These are phyloP conservation scores for Lodderomyces theae DNA, from an alignment of 1,139 yeast genomes.

Conservation along the genomic window DNA sequence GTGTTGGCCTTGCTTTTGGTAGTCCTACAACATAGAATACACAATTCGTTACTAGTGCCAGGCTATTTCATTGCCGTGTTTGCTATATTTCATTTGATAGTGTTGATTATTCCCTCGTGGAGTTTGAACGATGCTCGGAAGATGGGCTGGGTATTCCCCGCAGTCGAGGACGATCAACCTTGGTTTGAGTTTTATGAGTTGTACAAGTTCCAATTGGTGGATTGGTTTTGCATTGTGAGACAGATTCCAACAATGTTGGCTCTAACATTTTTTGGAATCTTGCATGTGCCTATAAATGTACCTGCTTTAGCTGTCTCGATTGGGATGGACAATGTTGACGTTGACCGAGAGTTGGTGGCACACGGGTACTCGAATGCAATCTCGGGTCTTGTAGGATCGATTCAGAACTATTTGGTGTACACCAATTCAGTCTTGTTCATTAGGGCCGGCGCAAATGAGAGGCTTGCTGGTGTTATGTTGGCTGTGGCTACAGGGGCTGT, in stretches of 20 bases:
- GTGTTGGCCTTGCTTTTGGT: slow-evolving; percentile 58
- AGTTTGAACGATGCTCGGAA: slow-evolving; percentile 59
- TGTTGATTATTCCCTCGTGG: slow-evolving; percentile 65
- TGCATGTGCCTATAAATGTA: slow-evolving; percentile 95
- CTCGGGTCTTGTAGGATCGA: slow-evolving; percentile 82
- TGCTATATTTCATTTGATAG: slow-evolving; percentile 62
- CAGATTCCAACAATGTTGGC: slow-evolving; percentile 95
- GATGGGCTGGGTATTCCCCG: slow-evolving; percentile 79
- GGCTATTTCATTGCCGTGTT: slow-evolving; percentile 73
- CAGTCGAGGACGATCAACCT: slow-evolving; percentile 66
- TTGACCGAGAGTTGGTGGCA: slow-evolving; percentile 88
- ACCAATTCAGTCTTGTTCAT: slow-evolving; percentile 90
- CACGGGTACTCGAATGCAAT: slow-evolving; percentile 91
- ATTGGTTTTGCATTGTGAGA: slow-evolving; percentile 65
- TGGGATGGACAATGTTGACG: slow-evolving; percentile 83
- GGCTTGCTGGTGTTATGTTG: slow-evolving; percentile 82
- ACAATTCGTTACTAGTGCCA: slow-evolving; percentile 80
- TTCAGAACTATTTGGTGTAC: slow-evolving; percentile 91
- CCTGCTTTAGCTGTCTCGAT: slow-evolving; percentile 94
- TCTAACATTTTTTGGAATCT: slow-evolving; percentile 87
- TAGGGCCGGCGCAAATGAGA: slow-evolving; percentile 89
- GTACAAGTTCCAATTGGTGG: slow-evolving; percentile 67
- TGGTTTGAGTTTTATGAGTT: slow-evolving; percentile 85
- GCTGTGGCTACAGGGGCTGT: slow-evolving; percentile 78
- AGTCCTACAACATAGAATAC: slow-evolving; percentile 59